Base-by-base conservation (phyloP, 2,329 filamentous ascomycete species). In the Claviceps pusilla region DNA sequence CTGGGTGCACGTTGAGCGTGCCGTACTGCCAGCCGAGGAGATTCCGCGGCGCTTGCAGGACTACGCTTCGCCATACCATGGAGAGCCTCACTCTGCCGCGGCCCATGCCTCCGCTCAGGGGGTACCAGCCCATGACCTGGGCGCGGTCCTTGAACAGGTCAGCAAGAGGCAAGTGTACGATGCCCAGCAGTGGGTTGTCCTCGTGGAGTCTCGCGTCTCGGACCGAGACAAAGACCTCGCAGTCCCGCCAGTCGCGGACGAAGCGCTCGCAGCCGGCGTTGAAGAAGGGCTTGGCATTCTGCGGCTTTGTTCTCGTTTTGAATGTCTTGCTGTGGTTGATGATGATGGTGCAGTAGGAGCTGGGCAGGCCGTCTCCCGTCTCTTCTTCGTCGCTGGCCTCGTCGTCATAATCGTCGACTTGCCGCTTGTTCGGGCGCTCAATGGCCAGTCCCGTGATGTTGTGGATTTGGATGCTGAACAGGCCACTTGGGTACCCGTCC, bases 271-370 rank as follows among this genome's bases (percentile, higher is more conserved):
- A 86, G 6, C 83, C 83, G 3, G 86, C 85, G 59, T 89, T 89
- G 73, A 86, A 89, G 66, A 88, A 89, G 0, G 86, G 86, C 61
- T 87, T 87, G 0, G 81, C 76, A 57, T 87, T 88, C 69, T 87
- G 87, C 1, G 86, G 85, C 67, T 89, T 89, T 0, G 85, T 87
- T 16, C 86, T 73, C 2, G 85, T 87, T 60, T 77, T 82, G 69
- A 83, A 89, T 12, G 76, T 71, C 64, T 78, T 87, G 59, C 77
- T 76, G 62, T 89, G 84, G 63, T 89, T 87, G 59, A 89, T 68
- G 47, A 88, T 84, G 59, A 89, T 78, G 37, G 76, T 86, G 64
- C 83, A 87, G 64, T 87, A 89, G 31, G 81, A 75, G 50, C 82
- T 84, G 0, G 85, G 86, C 43, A 87, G 69, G 48, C 81, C 77